A percentile compares a stretch with the other conserved stretches of the same genome.
Conservation (phyloP, 768 basidiomycete species). For the Termitomyces sp. region DNA sequence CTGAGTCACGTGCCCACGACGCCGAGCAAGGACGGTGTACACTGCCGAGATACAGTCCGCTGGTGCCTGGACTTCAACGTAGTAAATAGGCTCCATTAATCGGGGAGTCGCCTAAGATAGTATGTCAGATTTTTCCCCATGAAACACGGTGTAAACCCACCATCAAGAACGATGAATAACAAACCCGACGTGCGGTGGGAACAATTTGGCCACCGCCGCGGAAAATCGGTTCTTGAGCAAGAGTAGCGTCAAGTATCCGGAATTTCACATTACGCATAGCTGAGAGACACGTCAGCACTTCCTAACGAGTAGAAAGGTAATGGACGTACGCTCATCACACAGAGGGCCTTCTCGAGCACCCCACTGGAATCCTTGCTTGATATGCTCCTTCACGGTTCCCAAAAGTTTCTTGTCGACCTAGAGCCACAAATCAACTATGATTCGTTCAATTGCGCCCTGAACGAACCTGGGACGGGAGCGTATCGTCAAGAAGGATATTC, state of each 20-base stretch:
- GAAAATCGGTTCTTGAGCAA: conserved; percentile 96
- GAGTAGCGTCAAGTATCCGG: conserved; percentile 86
- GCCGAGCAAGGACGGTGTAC: conserved; percentile 96
- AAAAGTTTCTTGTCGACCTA: conserved; percentile 93
- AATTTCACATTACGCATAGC: conserved; percentile 99
- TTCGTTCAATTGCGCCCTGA: background rate
- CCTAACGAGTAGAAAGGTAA: background rate
- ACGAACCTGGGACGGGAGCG: conserved; percentile 85
- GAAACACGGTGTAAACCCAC: conserved; percentile 43
- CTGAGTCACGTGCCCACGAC: conserved; percentile 98
- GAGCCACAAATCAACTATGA: background rate
- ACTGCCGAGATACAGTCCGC: conserved; percentile 99
- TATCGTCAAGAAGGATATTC: conserved; percentile 94
- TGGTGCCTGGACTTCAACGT: conserved; percentile 98
- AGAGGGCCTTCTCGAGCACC: conserved; percentile 95
- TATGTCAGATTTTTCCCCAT: conserved; percentile 6
- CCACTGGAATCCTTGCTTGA: conserved; percentile 99
- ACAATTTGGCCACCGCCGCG: conserved; percentile 98
- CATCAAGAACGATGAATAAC: conserved; percentile 99
- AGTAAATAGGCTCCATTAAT: conserved; percentile 96
- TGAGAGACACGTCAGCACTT: conserved; percentile 28
- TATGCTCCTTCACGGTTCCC: conserved; percentile 86
- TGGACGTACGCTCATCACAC: conserved; percentile 93
- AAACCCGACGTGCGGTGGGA: conserved; percentile 96
- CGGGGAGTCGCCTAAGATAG: conserved; percentile 80